phyloP scores from a whole-genome alignment of 2,329 filamentous ascomycete genomes.

The Claviceps spartinae region DNA sequence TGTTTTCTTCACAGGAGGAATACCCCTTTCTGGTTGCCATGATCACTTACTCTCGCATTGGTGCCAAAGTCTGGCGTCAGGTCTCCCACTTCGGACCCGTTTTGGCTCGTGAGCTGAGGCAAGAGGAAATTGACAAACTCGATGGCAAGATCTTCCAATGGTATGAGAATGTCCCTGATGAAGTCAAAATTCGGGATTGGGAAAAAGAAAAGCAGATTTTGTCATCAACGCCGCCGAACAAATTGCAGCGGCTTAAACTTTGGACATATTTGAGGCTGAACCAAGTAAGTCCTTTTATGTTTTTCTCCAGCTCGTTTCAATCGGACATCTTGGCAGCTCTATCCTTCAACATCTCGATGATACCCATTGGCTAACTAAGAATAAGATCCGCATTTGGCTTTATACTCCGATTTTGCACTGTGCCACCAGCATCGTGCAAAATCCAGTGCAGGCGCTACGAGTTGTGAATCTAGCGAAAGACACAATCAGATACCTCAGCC shows the following conservation, averaged over 20 bases:
- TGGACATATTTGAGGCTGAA: slow-evolving; percentile 79
- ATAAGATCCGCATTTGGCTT: slow-evolving; percentile 65
- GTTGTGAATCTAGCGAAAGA: slow-evolving; percentile 65
- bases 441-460: slow-evolving; percentile 58
- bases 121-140: slow-evolving; percentile 64
- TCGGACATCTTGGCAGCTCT: not conserved
- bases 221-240: slow-evolving; percentile 46
- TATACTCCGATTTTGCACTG: slow-evolving; percentile 81
- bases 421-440: slow-evolving; percentile 66
- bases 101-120: slow-evolving; percentile 49
- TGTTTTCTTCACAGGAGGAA: slow-evolving; percentile 25
- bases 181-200: slow-evolving; percentile 47
- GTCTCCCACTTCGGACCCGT: slow-evolving; percentile 54
- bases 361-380: not conserved
- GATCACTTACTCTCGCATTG: slow-evolving; percentile 71
- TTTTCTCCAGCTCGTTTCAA: not conserved
- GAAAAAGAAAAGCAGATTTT: slow-evolving; percentile 31
- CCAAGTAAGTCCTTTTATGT: slow-evolving; percentile 33
- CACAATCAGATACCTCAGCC: slow-evolving; percentile 56
- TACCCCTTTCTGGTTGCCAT: slow-evolving; percentile 67
- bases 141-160: slow-evolving; percentile 78
- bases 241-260: slow-evolving; percentile 61
- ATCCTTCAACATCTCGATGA: not conserved
- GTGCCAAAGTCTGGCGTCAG: slow-evolving; percentile 75
- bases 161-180: slow-evolving; percentile 62